Base-by-base conservation (phyloP, 1,284 basidiomycete species). In the Sphaerobolus stellatus region DNA sequence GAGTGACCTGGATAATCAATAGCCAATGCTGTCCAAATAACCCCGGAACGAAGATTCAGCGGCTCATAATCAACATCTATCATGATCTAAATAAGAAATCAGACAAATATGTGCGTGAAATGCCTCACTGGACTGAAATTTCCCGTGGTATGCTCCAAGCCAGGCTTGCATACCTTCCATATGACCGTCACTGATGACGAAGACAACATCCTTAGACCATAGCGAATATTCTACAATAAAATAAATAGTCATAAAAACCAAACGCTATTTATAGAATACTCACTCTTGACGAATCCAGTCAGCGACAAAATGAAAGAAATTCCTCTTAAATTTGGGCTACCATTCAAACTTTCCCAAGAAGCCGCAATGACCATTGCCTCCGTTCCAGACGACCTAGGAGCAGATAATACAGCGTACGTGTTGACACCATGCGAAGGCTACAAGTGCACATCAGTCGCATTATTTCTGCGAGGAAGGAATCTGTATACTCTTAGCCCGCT, bases 1-100 rank as follows among this genome's bases (percentile, higher is more conserved):
- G 94, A 98, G 70, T 99, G 96, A 1, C 92, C 90, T 1, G 95
- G 93, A 67, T 98, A 99, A 69, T 99, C 97, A 55, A 99, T 83
- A 61, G 91, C 91, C 33, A 99, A 73, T 5, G 92, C 94, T 2
- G 92, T 96, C 97, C 97, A 99, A 43, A 98, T 90, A 4, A 93
- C 87, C 1, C 89, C 90, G 2, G 90, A 90, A 2, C 81, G 71
- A 30, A 89, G 64, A 20, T 72, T 68, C 31, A 97, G 73, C 5
- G 77, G 73, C 45, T 90, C 83, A 0, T 81, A 79, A n/a, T 74
- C 60, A 5, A 94, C 72, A 65, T 88, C 91, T 92, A 41, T 5
- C 22, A 49, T 38, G 27, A 29, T 18, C 25, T 24, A 34, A 14
- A 25, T 56, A 25, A 48, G 50, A 28, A 20, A 52, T 30, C 34